Evolutionary conservation across 2,329 filamentous ascomycete genomes (phyloP), one percentile per base, ranked within the genome.

Genomic region (Byssoonygena ceratinophila): DNA sequence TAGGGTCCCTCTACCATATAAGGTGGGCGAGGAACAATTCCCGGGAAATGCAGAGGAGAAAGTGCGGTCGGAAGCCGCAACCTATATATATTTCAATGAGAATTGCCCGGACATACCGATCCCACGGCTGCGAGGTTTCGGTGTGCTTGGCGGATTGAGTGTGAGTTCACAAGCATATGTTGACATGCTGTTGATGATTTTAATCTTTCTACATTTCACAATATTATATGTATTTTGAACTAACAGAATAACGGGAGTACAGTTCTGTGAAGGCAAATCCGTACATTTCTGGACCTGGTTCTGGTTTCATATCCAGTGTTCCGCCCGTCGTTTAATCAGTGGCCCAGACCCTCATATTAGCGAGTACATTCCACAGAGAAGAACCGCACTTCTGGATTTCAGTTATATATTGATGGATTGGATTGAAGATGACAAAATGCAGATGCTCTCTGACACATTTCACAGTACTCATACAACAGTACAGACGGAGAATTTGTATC

Each of bases 1-100:
- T 25, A 34, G 46, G 36, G 44, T 57, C 9, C 55, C 55, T 29
- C 44, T 56, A 22, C 51, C 51, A n/a, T 54, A 59, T 48, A 52
- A 52, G 31, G 14, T 59, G 22, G 57, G 58, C 1, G 59, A 60
- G 25, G 53, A 52, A 25, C 31, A 22, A 7, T 55, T 51, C 39
- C 52, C 55, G 22, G 58, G 58, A 12, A 60, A 59, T 47, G 40
- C 37, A 29, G 59, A 60, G 37, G 59, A 59, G 40, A 60, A 57
- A 41, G 14, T 59, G 29, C 59, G 58, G 8, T 57, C 54, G 29
- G 58, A 61, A 46, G 57, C 55, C 44, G 57, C 53, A 34, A 56
- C 59, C 7, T 59, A 58, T 36, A 52, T 55, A 9, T 59, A 54
- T 55, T 46, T 59, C 25, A 43, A 50, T 27, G 41, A 56, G 37